Conservation (phyloP, 371 early-diverging fungal genomes). For the Umbelopsis sp. region DNA sequence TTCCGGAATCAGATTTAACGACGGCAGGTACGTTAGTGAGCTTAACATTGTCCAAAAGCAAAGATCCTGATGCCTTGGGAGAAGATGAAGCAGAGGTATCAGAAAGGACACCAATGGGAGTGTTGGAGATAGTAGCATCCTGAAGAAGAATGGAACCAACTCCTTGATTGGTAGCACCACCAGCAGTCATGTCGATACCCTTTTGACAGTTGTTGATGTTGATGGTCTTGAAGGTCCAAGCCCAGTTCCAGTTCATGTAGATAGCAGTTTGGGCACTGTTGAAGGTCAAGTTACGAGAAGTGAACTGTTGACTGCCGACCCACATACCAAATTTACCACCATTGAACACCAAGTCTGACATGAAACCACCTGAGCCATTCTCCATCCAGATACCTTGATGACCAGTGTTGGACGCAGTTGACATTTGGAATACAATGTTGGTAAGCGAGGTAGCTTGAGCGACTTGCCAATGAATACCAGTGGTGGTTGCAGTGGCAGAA, state of each 20-base stretch:
- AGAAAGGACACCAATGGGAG: slow-evolving; percentile 22
- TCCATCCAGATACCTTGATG: slow-evolving; percentile 36
- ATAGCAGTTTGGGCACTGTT: slow-evolving; percentile 27
- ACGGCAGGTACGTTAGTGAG: slow-evolving; percentile 22
- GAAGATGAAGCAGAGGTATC: not conserved
- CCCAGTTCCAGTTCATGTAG: slow-evolving; percentile 33
- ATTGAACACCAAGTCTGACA: slow-evolving; percentile 30
- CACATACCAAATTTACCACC: slow-evolving; percentile 31
- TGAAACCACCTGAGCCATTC: slow-evolving; percentile 36
- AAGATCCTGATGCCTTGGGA: slow-evolving; percentile 23
- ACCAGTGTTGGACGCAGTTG: slow-evolving; percentile 13
- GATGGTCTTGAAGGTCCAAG: slow-evolving; percentile 30
- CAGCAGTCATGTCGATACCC: slow-evolving; percentile 30
- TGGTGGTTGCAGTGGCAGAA: slow-evolving; percentile 12
- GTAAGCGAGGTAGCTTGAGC: slow-evolving; percentile 30
- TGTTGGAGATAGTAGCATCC: slow-evolving; percentile 27
- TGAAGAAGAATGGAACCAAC: slow-evolving; percentile 27
- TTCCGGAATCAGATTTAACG: slow-evolving; percentile 23
- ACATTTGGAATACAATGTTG: slow-evolving; percentile 29
- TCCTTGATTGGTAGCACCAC: slow-evolving; percentile 20
- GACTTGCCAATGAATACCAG: slow-evolving; percentile 34
- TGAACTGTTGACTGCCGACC: slow-evolving; percentile 35
- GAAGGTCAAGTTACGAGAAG: slow-evolving; percentile 27
- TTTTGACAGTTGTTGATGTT: slow-evolving; percentile 23
- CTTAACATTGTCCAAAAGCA: slow-evolving; percentile 32